A percentile compares a stretch with the other conserved stretches of the same genome.
Conservation (phyloP, 2,329 filamentous ascomycete genomes). For the Fusarium continuum region DNA sequence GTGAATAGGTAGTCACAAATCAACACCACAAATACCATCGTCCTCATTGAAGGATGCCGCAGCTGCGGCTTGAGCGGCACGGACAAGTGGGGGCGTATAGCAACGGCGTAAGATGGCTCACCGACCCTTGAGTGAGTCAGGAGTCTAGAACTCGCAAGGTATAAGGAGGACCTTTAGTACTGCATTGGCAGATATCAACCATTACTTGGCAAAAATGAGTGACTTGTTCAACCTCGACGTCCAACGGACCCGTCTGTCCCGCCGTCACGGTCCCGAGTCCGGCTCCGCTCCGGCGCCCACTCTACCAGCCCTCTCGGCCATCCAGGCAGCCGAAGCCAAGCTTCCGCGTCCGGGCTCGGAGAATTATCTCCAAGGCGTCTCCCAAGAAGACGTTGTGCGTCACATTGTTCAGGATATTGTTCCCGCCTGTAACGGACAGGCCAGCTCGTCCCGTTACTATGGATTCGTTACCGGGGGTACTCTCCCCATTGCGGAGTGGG, state of each 20-base stretch:
- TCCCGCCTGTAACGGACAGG: conserved; percentile 72
- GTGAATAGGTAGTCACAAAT: neutral
- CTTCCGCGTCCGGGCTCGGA: conserved; percentile 49
- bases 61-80: conserved; percentile 25
- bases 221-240: conserved; percentile 40
- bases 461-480: conserved; percentile 88
- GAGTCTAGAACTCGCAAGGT: neutral
- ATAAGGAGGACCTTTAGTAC: neutral
- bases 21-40: conserved; percentile 4
- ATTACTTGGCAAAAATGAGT: conserved; percentile 32
- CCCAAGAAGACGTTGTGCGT: conserved; percentile 43
- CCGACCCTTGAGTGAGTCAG: neutral
- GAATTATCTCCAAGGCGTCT: conserved; percentile 46
- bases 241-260: conserved; percentile 38
- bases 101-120: neutral
- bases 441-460: conserved; percentile 76
- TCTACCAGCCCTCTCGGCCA: conserved; percentile 50
- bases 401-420: conserved; percentile 60
- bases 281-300: conserved; percentile 43
- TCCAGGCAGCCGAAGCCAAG: conserved; percentile 52
- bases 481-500: conserved; percentile 81
- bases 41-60: conserved; percentile 6
- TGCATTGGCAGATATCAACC: neutral
- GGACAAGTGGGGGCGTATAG: conserved; percentile 10
- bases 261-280: conserved; percentile 26